Percentiles rank a stretch among this genome's conserved stretches.
Conservation (phyloP, 2,329 filamentous ascomycete species). For the Aspergillus neotritici region DNA sequence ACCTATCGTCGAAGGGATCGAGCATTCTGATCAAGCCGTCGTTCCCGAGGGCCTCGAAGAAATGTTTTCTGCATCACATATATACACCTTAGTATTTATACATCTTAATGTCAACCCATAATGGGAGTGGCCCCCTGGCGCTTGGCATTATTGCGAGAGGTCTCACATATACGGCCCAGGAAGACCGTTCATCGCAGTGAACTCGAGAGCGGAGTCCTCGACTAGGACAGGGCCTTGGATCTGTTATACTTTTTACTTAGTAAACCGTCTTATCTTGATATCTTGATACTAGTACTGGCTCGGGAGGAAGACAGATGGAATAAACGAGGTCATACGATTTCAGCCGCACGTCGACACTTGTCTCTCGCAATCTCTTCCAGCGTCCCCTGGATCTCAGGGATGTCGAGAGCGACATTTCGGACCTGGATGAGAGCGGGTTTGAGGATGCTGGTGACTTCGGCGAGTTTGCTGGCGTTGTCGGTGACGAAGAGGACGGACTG, state of each 20-base stretch:
- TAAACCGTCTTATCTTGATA: no score
- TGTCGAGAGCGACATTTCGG: constrained; percentile 56
- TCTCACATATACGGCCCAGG: constrained; percentile 64
- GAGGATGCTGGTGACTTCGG: constrained; percentile 77
- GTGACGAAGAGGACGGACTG: constrained; percentile 61
- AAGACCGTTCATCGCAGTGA: constrained; percentile 71
- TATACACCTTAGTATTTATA: constrained; percentile 51
- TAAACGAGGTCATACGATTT: constrained; percentile 22
- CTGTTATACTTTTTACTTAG: constrained; percentile 40
- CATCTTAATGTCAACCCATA: no score
- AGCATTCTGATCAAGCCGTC: constrained; percentile 76
- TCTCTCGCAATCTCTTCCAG: constrained; percentile 77
- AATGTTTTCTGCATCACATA: constrained; percentile 68
- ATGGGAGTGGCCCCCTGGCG: no score
- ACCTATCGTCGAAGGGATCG: constrained; percentile 74
- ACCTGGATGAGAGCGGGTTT: constrained; percentile 61
- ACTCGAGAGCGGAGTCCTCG: constrained; percentile 85
- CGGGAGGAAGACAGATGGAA: no score
- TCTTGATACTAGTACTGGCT: no score
- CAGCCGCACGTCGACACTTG: constrained; percentile 71
- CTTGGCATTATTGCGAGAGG: no score
- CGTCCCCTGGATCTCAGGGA: constrained; percentile 78
- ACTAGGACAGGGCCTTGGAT: constrained; percentile 75
- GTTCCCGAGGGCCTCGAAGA: constrained; percentile 70
- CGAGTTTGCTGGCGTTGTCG: constrained; percentile 81